These are phyloP conservation scores for Harringtonia lauricola DNA, from an alignment of 2,329 filamentous ascomycete genomes.

Conservation along the genomic window DNA sequence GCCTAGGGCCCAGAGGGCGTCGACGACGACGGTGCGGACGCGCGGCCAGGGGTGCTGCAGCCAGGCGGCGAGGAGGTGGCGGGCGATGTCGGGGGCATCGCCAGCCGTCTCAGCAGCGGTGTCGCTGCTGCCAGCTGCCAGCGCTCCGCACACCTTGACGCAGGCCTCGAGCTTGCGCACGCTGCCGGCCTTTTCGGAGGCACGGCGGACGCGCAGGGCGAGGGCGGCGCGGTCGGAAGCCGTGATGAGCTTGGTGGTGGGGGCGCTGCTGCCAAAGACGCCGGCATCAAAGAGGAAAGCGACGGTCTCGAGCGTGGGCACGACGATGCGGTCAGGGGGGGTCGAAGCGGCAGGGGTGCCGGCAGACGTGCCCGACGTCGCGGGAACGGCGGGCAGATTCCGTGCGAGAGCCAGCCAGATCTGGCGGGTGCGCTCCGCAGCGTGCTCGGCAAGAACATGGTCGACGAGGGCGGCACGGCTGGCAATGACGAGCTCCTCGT, in stretches of 20 bases:
- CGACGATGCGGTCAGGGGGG: conserved; percentile 56
- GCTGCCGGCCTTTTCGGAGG: conserved; percentile 74
- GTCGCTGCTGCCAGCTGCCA: conserved; percentile 31
- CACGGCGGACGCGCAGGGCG: conserved; percentile 62
- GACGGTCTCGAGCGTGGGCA: conserved; percentile 66
- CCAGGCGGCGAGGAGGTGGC: conserved; percentile 61
- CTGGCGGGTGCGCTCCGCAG: conserved; percentile 27
- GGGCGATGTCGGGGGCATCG: conserved; percentile 39
- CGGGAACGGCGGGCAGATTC: conserved; percentile 34
- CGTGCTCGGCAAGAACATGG: conserved; percentile 34
- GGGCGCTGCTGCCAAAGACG: conserved; percentile 21
- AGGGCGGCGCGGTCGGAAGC: conserved; percentile 40
- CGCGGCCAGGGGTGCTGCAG: conserved; percentile 74
- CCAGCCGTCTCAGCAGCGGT: too few species aligned
- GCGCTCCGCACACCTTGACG: conserved; percentile 64
- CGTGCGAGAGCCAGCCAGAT: conserved; percentile 32
- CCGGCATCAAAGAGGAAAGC: conserved; percentile 64
- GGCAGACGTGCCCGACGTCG: neutral
- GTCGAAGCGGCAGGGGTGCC: conserved; percentile 31
- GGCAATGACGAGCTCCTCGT: conserved; percentile 61
- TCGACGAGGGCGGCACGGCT: conserved; percentile 53
- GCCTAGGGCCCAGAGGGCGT: conserved; percentile 44
- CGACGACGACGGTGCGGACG: conserved; percentile 49
- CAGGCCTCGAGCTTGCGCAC: conserved; percentile 73
- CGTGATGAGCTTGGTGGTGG: conserved; percentile 13